Conservation (phyloP, 805 yeast genomes). For the Debaryomyces castellii region DNA sequence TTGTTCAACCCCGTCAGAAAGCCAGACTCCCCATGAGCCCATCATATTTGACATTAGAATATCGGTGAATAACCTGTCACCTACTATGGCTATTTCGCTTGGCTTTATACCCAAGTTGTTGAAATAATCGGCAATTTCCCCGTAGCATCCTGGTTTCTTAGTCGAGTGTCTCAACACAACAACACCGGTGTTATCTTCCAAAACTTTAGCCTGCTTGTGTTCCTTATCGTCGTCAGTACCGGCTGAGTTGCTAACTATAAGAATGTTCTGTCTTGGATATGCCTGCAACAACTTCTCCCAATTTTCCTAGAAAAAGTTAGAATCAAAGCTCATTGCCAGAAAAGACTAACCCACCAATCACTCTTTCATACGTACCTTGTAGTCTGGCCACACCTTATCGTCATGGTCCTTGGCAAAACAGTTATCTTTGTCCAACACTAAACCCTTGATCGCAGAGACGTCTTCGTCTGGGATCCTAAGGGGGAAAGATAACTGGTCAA, state of each 20-base stretch:
- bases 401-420: slow-evolving; percentile 87
- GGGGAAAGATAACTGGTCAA: slow-evolving; percentile 62
- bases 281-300: slow-evolving; percentile 56
- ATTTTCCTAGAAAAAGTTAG: slow-evolving; percentile 22
- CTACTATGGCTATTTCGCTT: slow-evolving; percentile 76
- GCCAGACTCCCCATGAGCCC: slow-evolving; percentile 87
- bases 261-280: slow-evolving; percentile 62
- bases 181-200: slow-evolving; percentile 69
- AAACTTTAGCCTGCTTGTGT: slow-evolving; percentile 55
- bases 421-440: slow-evolving; percentile 92
- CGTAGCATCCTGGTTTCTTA: slow-evolving; percentile 80
- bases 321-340: not conserved
- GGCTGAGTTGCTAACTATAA: slow-evolving; percentile 90
- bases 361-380: slow-evolving; percentile 32
- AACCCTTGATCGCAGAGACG: slow-evolving; percentile 54
- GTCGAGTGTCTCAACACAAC: slow-evolving; percentile 68
- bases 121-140: slow-evolving; percentile 66
- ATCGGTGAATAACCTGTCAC: slow-evolving; percentile 91
- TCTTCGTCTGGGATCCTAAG: slow-evolving; percentile 31
- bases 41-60: slow-evolving; percentile 90
- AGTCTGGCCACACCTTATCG: slow-evolving; percentile 77
- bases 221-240: slow-evolving; percentile 77
- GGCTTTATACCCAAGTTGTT: slow-evolving; percentile 47
- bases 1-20: slow-evolving; percentile 69
- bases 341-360: not conserved